Percentiles rank a stretch among this genome's conserved stretches.
Conservation (phyloP, 306 rosid genomes). For the Citrullus mucosospermus region DNA sequence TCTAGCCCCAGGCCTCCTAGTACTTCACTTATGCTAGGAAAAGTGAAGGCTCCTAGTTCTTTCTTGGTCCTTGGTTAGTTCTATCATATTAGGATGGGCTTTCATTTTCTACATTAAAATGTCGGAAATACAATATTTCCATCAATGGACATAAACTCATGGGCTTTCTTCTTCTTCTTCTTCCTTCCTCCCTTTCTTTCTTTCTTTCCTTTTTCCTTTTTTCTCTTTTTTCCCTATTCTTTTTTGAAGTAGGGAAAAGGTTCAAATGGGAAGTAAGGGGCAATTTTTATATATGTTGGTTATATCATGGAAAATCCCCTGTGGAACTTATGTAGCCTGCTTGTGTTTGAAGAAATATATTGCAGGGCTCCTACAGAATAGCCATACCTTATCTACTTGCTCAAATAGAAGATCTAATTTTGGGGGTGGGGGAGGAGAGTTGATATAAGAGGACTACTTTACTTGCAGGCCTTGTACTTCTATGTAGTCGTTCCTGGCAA, state of each 20-base stretch:
- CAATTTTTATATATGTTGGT: background rate
- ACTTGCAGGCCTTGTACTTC: background rate
- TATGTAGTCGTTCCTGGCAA: background rate
- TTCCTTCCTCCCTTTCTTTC: no score
- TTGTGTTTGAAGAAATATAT: background rate
- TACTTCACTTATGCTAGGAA: background rate
- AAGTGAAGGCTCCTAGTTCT: background rate
- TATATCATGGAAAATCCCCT: background rate
- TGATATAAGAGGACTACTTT: background rate
- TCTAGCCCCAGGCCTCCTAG: background rate
- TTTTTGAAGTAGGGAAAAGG: background rate
- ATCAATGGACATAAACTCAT: background rate
- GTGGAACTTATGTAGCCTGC: background rate
- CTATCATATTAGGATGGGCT: background rate
- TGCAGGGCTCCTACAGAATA: background rate
- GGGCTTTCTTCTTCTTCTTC: background rate
- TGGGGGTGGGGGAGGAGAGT: background rate
- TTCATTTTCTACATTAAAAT: background rate
- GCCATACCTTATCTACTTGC: background rate
- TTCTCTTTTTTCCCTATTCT: no score
- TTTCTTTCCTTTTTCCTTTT: no score
- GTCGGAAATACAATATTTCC: background rate
- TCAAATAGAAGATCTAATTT: background rate
- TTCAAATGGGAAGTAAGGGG: background rate
- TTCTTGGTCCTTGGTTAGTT: background rate